Evolutionary conservation across 164 flowering plant genomes (phyloP).

Genomic region (Berberis vulgaris): DNA sequence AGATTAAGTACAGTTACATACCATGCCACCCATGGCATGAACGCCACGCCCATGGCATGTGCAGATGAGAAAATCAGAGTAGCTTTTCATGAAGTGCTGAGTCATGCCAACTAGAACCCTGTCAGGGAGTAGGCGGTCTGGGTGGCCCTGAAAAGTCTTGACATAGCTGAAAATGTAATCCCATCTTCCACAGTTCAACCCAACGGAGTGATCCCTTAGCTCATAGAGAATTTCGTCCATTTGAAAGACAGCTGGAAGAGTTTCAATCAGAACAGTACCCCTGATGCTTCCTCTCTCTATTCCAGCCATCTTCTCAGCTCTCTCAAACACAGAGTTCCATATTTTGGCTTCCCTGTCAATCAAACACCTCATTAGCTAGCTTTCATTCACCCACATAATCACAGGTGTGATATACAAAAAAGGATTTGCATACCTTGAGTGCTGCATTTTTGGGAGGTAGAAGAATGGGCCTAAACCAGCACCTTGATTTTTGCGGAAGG

Average conservation of each 20-base stretch:
- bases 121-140: conserved; percentile 78
- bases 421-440: conserved; percentile 48
- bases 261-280: conserved; percentile 86
- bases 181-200: conserved; percentile 96
- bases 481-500: conserved; percentile 61
- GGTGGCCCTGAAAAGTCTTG: conserved; percentile 84
- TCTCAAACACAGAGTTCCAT: conserved; percentile 83
- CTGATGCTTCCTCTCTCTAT: conserved; percentile 78
- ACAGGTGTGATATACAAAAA: neutral
- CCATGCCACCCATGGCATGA: conserved; percentile 99
- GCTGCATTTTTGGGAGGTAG: conserved; percentile 94
- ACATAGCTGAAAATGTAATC: conserved; percentile 96
- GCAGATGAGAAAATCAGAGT: conserved; percentile 78
- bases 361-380: neutral
- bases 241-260: conserved; percentile 89
- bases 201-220: conserved; percentile 78
- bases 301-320: conserved; percentile 77
- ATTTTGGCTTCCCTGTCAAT: conserved; percentile 74
- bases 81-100: conserved; percentile 81
- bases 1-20: conserved; percentile 13
- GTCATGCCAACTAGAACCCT: conserved; percentile 80
- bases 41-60: conserved; percentile 90
- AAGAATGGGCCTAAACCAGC: conserved; percentile 88
- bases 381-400: neutral
- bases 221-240: conserved; percentile 91